Percentiles rank a stretch among this genome's conserved stretches.
These are phyloP conservation scores for Thuja plicata DNA, from an alignment of 83 land plant species.

Conservation along the genomic window DNA sequence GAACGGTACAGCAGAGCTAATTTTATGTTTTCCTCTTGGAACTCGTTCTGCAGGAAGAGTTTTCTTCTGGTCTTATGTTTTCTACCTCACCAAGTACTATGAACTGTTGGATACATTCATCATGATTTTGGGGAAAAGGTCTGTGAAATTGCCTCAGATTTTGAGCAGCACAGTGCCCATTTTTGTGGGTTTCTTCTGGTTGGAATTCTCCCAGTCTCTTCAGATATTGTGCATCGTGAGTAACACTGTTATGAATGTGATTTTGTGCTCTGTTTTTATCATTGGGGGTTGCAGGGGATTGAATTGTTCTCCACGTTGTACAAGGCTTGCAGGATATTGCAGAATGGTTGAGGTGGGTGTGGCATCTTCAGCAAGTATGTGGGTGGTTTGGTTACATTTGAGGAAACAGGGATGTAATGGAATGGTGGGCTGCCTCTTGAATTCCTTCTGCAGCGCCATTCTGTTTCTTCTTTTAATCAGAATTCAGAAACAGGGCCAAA, in stretches of 20 bases:
- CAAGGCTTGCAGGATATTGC: neutral
- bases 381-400: conserved; percentile 13
- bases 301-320: neutral
- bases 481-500: neutral
- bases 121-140: conserved; percentile 7
- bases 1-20: conserved; percentile 8
- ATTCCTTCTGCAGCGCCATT: neutral
- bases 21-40: conserved; percentile 37
- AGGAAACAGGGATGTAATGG: conserved; percentile 15
- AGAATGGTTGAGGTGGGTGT: neutral
- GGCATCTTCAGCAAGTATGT: neutral
- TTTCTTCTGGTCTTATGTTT: conserved; percentile 54
- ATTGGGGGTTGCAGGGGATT: neutral
- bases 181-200: conserved; percentile 14
- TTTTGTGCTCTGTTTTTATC: neutral
- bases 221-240: conserved; percentile 12
- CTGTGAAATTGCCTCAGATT: neutral
- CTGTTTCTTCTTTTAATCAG: neutral
- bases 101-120: conserved; percentile 34
- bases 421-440: conserved; percentile 5
- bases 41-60: conserved; percentile 42
- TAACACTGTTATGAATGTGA: neutral
- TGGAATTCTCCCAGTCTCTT: conserved; percentile 23
- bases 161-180: conserved; percentile 14
- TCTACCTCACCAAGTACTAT: conserved; percentile 39